Percentiles rank a stretch among this genome's conserved stretches.
Evolutionary conservation across 179 eudicot species (phyloP).

Genomic region (Heliamphora pulchella): DNA sequence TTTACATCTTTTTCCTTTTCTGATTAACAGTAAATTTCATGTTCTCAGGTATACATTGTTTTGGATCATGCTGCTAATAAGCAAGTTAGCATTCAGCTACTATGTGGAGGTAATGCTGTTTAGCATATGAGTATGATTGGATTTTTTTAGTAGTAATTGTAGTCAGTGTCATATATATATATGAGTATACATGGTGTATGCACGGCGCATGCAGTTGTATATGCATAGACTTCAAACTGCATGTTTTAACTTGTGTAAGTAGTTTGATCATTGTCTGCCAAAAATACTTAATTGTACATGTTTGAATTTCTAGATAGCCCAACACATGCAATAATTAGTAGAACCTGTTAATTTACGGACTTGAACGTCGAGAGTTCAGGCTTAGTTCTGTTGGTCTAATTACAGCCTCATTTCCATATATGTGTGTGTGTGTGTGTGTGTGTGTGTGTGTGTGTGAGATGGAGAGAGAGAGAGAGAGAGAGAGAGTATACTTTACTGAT

Average conservation of each 20-base stretch:
- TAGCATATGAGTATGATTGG: too few species aligned
- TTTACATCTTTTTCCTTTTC: not conserved
- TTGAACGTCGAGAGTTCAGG: not conserved
- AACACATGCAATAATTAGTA: not conserved
- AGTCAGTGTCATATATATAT: not conserved
- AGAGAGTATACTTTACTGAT: too few species aligned
- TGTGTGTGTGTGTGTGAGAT: too few species aligned
- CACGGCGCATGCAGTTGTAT: not conserved
- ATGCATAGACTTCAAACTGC: slow-evolving; percentile 3
- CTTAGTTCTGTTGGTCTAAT: not conserved
- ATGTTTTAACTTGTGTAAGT: not conserved
- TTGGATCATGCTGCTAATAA: slow-evolving; percentile 77
- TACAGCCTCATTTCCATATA: not conserved
- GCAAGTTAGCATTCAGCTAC: slow-evolving; percentile 96
- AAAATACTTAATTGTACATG: not conserved
- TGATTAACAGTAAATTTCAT: not conserved
- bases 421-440: not conserved
- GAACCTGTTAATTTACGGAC: slow-evolving; percentile 8
- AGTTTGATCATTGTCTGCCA: not conserved
- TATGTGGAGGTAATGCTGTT: slow-evolving; percentile 70
- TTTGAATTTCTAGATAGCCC: not conserved
- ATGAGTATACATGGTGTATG: not conserved
- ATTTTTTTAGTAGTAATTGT: not conserved
- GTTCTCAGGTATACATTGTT: slow-evolving; percentile 73
- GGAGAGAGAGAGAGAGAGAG: too few species aligned